Evolutionary conservation across 2,329 filamentous ascomycete genomes (phyloP).

Genomic region (Fonsecaea erecta): DNA sequence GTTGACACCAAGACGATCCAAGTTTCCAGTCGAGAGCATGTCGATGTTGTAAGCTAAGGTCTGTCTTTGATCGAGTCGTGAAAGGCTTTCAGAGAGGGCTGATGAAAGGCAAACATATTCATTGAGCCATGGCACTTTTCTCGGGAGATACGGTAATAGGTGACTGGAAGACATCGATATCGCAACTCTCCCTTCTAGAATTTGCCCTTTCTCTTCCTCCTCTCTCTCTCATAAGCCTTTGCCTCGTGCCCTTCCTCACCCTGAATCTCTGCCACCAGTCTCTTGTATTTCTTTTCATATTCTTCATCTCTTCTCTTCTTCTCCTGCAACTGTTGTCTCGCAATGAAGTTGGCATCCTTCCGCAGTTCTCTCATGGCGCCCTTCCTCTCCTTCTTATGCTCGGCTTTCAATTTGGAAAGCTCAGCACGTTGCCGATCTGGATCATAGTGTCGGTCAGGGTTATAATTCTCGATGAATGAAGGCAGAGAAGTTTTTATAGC

Average conservation of each 20-base stretch:
- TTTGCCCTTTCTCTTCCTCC: slow-evolving; percentile 71
- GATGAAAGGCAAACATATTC: not conserved
- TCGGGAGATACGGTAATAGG: no score
- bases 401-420: slow-evolving; percentile 78
- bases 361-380: slow-evolving; percentile 90
- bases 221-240: slow-evolving; percentile 89
- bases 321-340: slow-evolving; percentile 82
- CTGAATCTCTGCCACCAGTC: slow-evolving; percentile 92
- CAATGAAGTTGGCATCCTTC: slow-evolving; percentile 94
- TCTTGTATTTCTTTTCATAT: slow-evolving; percentile 96
- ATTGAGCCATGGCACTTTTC: not conserved
- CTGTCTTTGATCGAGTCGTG: not conserved
- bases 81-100: not conserved
- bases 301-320: slow-evolving; percentile 93
- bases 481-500: slow-evolving; percentile 87
- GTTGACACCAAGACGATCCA: not conserved
- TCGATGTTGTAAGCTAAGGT: not conserved
- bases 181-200: slow-evolving; percentile 41
- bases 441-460: slow-evolving; percentile 96
- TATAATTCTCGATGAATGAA: slow-evolving; percentile 95
- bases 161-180: not conserved
- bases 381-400: slow-evolving; percentile 95
- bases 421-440: slow-evolving; percentile 89
- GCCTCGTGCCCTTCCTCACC: slow-evolving; percentile 84
- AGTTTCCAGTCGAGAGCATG: not conserved